A percentile compares a stretch with the other conserved stretches of the same genome.
Evolutionary conservation across 2,329 filamentous ascomycete genomes (phyloP).

Genomic region (Penicillium sp.): DNA sequence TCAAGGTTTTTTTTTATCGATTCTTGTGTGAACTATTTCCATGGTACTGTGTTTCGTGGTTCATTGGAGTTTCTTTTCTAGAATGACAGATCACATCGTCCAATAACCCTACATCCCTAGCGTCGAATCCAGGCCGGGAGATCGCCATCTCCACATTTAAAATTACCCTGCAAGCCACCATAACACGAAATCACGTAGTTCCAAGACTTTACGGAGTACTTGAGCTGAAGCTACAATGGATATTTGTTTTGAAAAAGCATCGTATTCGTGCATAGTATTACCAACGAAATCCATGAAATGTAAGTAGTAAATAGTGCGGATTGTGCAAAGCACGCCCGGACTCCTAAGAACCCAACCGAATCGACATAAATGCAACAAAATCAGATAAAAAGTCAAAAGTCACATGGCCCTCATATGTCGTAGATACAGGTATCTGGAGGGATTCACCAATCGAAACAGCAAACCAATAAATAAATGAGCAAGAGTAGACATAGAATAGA

Average conservation of each 20-base stretch:
- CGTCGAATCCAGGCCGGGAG: background rate
- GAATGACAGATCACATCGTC: background rate
- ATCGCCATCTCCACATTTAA: background rate
- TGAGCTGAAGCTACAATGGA: background rate
- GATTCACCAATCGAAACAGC: background rate
- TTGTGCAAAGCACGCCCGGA: conserved; percentile 19
- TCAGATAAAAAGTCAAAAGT: conserved; percentile 2
- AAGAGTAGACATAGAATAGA: conserved; percentile 17
- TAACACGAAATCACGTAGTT: background rate
- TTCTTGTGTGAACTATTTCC: background rate
- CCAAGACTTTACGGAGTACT: background rate
- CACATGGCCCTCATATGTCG: conserved; percentile 20
- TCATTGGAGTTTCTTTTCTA: background rate
- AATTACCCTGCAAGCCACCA: background rate
- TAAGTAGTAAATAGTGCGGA: conserved; percentile 5
- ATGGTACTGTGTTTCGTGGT: background rate
- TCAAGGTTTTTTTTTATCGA: background rate
- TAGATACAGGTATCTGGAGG: conserved; percentile 15
- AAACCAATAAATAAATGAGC: conserved; percentile 8
- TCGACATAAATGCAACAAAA: background rate
- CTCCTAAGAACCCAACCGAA: conserved; percentile 14
- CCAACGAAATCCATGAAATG: background rate
- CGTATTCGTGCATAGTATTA: conserved; percentile 1
- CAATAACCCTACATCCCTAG: conserved; percentile 2
- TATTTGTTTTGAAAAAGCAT: background rate